Percentiles rank a stretch among this genome's conserved stretches.
Evolutionary conservation across 129 eudicot species (phyloP).

Genomic region (Flaveria bidentis): DNA sequence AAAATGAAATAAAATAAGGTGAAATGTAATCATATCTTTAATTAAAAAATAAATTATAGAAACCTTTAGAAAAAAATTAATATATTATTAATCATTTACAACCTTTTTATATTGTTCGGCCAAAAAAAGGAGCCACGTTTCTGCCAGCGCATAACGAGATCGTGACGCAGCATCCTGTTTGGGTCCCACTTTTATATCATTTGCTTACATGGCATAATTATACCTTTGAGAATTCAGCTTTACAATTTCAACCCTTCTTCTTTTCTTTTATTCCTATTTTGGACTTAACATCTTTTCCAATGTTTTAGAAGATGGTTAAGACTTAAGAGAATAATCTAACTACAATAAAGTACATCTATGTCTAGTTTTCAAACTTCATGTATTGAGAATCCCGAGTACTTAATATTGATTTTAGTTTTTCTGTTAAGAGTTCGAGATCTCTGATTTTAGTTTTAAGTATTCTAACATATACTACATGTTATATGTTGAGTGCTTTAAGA

Average conservation of each 20-base stretch:
- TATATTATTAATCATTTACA: too few relatives aligned
- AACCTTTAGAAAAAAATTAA: too few relatives aligned
- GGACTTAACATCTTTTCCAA: neutral
- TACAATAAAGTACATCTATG: neutral
- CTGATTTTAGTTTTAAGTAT: too few relatives aligned
- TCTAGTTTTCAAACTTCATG: too few relatives aligned
- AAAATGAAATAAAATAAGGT: neutral
- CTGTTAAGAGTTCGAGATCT: too few relatives aligned
- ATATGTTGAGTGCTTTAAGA: too few relatives aligned
- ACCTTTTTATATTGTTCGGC: too few relatives aligned
- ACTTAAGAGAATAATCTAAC: neutral
- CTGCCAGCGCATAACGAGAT: constrained; percentile 36
- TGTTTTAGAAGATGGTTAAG: neutral
- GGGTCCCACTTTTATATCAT: constrained; percentile 31
- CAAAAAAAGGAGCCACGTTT: constrained; percentile 14
- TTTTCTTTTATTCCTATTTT: neutral
- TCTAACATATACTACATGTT: too few relatives aligned
- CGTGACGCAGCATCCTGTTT: constrained; percentile 29
- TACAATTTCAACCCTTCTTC: constrained; percentile 26
- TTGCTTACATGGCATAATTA: constrained; percentile 1
- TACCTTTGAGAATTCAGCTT: constrained; percentile 28
- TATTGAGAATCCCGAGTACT: too few relatives aligned
- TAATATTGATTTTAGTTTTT: too few relatives aligned
- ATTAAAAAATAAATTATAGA: too few relatives aligned
- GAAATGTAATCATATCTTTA: too few relatives aligned